Percentiles rank a stretch among this genome's conserved stretches.
Evolutionary conservation across 768 basidiomycete genomes (phyloP).

Genomic region (Phylloporus scabripes): DNA sequence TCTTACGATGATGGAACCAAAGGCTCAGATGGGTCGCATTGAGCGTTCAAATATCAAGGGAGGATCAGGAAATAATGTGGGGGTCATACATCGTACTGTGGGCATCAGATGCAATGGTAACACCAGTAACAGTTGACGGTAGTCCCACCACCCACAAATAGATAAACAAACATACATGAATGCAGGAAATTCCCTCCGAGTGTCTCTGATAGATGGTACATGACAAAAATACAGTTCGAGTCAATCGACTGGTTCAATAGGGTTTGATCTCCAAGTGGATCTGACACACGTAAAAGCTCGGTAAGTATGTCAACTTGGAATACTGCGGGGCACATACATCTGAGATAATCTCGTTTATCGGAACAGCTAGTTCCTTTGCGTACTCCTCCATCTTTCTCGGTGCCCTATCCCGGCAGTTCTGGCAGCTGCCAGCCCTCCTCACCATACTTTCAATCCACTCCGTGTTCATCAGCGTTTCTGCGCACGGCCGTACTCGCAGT

Average conservation of each 20-base stretch:
- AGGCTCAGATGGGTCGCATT: too few relatives aligned
- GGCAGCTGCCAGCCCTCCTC: conserved; percentile 28
- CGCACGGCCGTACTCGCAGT: conserved; percentile 29
- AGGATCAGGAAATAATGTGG: not conserved
- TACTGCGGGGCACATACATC: conserved; percentile 17
- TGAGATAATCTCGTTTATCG: conserved; percentile 26
- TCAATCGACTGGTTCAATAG: conserved; percentile 20
- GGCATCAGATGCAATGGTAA: too few relatives aligned
- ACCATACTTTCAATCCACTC: conserved; percentile 31
- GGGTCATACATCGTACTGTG: not conserved
- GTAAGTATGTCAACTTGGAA: not conserved
- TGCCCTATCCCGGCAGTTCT: conserved; percentile 25
- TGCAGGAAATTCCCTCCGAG: conserved; percentile 1
- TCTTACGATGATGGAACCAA: not conserved
- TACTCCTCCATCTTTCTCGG: conserved; percentile 29
- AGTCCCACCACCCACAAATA: conserved; percentile 1
- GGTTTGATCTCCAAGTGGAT: conserved; percentile 27
- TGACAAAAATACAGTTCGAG: conserved; percentile 5
- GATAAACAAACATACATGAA: conserved; percentile 5
- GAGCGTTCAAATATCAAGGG: not conserved
- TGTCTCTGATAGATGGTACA: not conserved
- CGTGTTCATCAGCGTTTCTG: conserved; percentile 24
- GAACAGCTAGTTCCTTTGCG: conserved; percentile 23
- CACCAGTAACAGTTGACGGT: not conserved
- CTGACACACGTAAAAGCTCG: conserved; percentile 5